Percentiles rank a stretch among this genome's conserved stretches.
phyloP scores from a whole-genome alignment of 768 basidiomycete species.

The Tephrocybe sp. region DNA sequence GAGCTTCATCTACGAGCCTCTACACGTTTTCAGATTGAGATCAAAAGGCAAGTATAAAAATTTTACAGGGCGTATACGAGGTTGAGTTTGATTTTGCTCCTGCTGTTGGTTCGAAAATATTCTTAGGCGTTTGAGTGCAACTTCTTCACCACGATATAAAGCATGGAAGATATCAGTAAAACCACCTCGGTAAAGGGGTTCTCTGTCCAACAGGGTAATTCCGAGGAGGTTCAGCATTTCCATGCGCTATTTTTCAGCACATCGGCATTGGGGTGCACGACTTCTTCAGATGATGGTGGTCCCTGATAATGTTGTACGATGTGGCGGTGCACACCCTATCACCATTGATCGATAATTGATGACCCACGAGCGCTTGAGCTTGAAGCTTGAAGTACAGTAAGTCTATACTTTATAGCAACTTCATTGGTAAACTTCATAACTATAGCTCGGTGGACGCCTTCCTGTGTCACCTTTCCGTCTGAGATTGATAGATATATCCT shows the following conservation, averaged over 20 bases:
- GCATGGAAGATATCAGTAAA: slow-evolving; percentile 16
- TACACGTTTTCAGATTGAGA: slow-evolving; percentile 1
- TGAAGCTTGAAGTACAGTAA: too few species aligned
- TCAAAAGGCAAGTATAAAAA: neutral
- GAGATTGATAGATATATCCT: too few species aligned
- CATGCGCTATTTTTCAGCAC: neutral
- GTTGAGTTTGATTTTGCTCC: slow-evolving; percentile 11
- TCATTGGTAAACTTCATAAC: too few species aligned
- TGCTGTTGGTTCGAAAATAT: slow-evolving; percentile 14
- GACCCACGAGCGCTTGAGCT: too few species aligned
- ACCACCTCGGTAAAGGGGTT: slow-evolving; percentile 16
- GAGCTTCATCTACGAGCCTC: slow-evolving; percentile 16
- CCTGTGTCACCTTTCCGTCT: slow-evolving; percentile 53
- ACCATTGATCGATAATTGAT: too few species aligned
- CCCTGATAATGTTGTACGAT: neutral
- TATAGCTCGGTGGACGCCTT: slow-evolving; percentile 59
- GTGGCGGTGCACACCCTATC: neutral
- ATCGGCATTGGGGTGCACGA: neutral
- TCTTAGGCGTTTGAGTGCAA: slow-evolving; percentile 14
- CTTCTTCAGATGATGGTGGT: too few species aligned
- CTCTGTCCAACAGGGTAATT: slow-evolving; percentile 14
- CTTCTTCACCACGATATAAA: slow-evolving; percentile 15
- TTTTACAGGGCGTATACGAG: slow-evolving; percentile 14
- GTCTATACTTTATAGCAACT: too few species aligned
- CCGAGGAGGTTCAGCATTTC: slow-evolving; percentile 9